phyloP scores from a whole-genome alignment of 768 basidiomycete genomes.

The Exsudoporus frostii region DNA sequence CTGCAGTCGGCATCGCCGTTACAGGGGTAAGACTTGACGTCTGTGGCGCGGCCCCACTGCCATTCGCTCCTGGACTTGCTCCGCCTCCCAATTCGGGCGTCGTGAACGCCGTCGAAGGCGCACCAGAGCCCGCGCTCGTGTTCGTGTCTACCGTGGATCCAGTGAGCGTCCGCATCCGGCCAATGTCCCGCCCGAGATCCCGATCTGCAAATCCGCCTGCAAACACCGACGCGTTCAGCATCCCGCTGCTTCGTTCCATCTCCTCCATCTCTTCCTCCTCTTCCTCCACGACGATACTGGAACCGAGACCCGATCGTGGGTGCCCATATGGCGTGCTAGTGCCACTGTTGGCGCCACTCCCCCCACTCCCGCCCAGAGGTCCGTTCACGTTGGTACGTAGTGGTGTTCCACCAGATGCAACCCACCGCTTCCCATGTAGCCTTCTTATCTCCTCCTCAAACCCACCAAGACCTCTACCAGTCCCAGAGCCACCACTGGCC shows the following conservation, averaged over 20 bases:
- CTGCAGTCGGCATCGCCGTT: slow-evolving; percentile 65
- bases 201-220: slow-evolving; percentile 40
- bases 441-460: slow-evolving; percentile 81
- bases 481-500: slow-evolving; percentile 27
- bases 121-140: slow-evolving; percentile 34
- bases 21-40: slow-evolving; percentile 66
- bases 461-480: slow-evolving; percentile 44
- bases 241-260: slow-evolving; percentile 40
- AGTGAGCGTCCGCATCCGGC: slow-evolving; percentile 55
- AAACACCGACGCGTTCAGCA: slow-evolving; percentile 31
- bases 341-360: slow-evolving; percentile 59
- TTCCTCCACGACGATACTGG: slow-evolving; percentile 62
- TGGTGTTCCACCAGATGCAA: slow-evolving; percentile 55
- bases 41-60: slow-evolving; percentile 34
- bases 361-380: slow-evolving; percentile 29
- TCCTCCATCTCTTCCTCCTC: slow-evolving; percentile 74
- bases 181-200: slow-evolving; percentile 35
- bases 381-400: slow-evolving; percentile 60
- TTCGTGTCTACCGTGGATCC: slow-evolving; percentile 39
- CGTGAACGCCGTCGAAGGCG: slow-evolving; percentile 53
- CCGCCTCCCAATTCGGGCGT: slow-evolving; percentile 54
- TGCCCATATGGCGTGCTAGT: slow-evolving; percentile 66
- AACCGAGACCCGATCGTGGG: slow-evolving; percentile 48
- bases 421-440: slow-evolving; percentile 72
- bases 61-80: slow-evolving; percentile 34